Conservation (phyloP, 371 early-diverging fungal genomes). For the Rhizopus microsporus region DNA sequence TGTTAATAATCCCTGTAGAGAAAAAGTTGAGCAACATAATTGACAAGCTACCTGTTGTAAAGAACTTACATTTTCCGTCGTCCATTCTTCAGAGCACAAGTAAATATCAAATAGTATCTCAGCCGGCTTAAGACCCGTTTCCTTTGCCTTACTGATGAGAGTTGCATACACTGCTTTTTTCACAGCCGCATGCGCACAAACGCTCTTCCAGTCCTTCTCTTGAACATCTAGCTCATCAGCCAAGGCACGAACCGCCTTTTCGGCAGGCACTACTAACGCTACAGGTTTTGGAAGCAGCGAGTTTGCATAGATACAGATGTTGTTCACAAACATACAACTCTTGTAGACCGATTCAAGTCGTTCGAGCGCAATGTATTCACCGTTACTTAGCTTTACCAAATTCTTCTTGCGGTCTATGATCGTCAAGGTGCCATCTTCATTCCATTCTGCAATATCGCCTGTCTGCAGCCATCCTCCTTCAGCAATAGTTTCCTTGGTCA, state of each 20-base stretch:
- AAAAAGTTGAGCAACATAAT: too few relatives aligned
- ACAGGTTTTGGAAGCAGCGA: conserved; percentile 66
- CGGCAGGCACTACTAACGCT: conserved; percentile 73
- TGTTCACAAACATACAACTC: conserved; percentile 72
- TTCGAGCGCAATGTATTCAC: conserved; percentile 98
- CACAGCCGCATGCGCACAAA: conserved; percentile 24
- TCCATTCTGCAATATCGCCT: conserved; percentile 90
- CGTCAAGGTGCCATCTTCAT: conserved; percentile 65
- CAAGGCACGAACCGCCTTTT: conserved; percentile 43
- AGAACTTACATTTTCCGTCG: conserved; percentile 50
- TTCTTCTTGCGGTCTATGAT: conserved; percentile 87
- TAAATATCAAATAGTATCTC: conserved; percentile 70
- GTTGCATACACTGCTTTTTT: conserved; percentile 24
- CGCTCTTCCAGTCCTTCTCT: conserved; percentile 30
- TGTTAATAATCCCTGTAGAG: conserved; percentile 65
- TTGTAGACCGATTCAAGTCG: conserved; percentile 95
- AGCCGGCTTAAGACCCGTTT: conserved; percentile 64
- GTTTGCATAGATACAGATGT: conserved; percentile 89
- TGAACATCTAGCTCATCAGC: conserved; percentile 32
- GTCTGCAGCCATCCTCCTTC: conserved; percentile 92
- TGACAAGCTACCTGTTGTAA: too few relatives aligned
- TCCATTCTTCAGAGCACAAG: conserved; percentile 79
- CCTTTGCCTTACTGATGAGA: conserved; percentile 49
- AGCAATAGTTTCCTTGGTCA: conserved; percentile 75
- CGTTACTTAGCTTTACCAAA: conserved; percentile 78